Conservation (phyloP, 345 rosid genomes). For the Dovyalis caffra region DNA sequence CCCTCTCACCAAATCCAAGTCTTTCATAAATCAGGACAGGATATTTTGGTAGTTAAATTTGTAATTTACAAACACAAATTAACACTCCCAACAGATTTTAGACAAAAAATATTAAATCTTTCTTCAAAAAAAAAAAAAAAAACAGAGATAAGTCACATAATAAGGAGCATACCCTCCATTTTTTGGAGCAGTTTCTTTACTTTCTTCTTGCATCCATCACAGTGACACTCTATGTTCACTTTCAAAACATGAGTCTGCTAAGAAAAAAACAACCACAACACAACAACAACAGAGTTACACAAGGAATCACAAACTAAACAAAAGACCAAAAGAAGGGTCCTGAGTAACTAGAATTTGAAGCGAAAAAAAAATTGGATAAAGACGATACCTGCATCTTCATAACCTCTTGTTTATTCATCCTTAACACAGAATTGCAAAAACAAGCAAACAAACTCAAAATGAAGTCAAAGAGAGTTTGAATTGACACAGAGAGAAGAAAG, state of each 20-base stretch:
- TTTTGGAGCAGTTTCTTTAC: constrained; percentile 74
- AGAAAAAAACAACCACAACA: constrained; percentile 10
- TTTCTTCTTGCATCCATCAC: constrained; percentile 92
- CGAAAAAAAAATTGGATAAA: neutral
- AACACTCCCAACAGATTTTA: neutral
- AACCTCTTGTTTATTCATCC: constrained; percentile 70
- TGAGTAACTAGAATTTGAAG: neutral
- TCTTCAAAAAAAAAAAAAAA: neutral
- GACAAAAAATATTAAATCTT: neutral
- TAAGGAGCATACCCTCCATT: constrained; percentile 56
- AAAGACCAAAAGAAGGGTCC: neutral
- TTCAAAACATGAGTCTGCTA: constrained; percentile 80
- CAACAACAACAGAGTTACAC: neutral
- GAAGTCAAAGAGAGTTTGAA: neutral
- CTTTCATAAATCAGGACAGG: neutral
- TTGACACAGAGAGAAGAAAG: constrained; percentile 9
- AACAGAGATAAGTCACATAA: neutral
- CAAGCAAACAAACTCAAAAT: neutral
- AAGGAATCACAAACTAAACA: neutral
- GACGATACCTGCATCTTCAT: constrained; percentile 73
- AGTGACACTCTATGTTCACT: constrained; percentile 71
- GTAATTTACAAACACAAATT: neutral
- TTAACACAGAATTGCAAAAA: neutral
- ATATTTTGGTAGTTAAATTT: neutral
- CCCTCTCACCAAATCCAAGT: neutral